Percentiles rank a stretch among this genome's conserved stretches.
phyloP scores from a whole-genome alignment of 2,329 filamentous ascomycete genomes.

The Colletotrichum zoysiae region DNA sequence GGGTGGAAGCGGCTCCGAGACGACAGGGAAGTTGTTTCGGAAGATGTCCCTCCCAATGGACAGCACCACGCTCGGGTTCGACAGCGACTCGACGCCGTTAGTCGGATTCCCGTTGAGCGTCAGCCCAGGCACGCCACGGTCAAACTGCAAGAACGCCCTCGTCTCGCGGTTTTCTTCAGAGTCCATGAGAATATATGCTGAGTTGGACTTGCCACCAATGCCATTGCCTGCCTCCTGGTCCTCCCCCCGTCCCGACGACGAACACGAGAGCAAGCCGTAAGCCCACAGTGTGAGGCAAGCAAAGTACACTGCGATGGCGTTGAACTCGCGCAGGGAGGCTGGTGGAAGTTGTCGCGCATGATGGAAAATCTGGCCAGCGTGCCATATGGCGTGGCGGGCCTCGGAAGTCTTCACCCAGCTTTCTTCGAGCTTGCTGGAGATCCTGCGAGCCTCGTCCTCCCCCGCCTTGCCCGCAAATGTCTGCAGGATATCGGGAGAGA shows the following conservation, averaged over 20 bases:
- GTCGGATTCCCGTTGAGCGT: constrained; percentile 35
- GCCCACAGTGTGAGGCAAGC: constrained; percentile 48
- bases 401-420: constrained; percentile 52
- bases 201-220: neutral
- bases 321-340: constrained; percentile 44
- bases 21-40: constrained; percentile 36
- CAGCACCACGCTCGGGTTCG: constrained; percentile 29
- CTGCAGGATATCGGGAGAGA: constrained; percentile 57
- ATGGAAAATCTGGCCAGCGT: constrained; percentile 48
- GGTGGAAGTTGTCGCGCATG: constrained; percentile 40
- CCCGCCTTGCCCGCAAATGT: constrained; percentile 58
- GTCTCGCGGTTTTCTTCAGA: constrained; percentile 39
- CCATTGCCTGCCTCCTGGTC: constrained; percentile 17
- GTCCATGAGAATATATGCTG: constrained; percentile 31
- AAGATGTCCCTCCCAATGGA: constrained; percentile 31
- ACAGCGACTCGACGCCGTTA: constrained; percentile 32
- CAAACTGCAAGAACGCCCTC: constrained; percentile 36
- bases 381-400: constrained; percentile 49
- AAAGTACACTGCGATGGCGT: constrained; percentile 48
- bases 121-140: constrained; percentile 35
- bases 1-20: constrained; percentile 36
- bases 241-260: constrained; percentile 21
- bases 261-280: constrained; percentile 38
- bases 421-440: constrained; percentile 50
- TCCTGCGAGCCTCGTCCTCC: constrained; percentile 52